Evolutionary conservation across 1,139 yeast species (phyloP), one percentile per base, ranked within the genome.

Genomic region (Pichia sp.): DNA sequence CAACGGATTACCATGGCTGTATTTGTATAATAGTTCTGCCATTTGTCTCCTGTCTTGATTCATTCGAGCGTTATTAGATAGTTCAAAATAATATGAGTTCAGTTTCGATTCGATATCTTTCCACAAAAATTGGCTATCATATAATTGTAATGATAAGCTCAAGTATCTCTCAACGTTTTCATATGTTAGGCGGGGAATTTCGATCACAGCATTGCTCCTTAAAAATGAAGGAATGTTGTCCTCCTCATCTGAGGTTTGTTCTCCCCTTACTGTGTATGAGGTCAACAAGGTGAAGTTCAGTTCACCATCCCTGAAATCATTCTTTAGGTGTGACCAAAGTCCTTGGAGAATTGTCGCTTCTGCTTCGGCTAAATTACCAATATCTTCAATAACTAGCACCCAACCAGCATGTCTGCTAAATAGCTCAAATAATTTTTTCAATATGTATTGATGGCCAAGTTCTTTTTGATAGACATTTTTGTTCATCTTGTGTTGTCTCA

Each of bases 371-470:
- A 79, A 73, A 75, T 77, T 76, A 53, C 80, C 81, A 36, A 77
- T 64, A 64, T 80, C 82, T 61, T 80, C 84, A 44, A 78, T 66
- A 52, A 77, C 72, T 2, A 79, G 63, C 0, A 82, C 78, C 52
- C 79, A 64, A 1, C 81, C 81, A 29, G 72, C 73, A 48, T 55
- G 50, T 20, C 66, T 63, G 5, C 78, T 77, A 54, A 79, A 71
- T 8, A 80, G 63, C 31, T 75, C 71, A 55, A 74, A 75, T 43
- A 80, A 63, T 12, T 72, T 64, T 57, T 78, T 79, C 53, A 80
- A 69, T 17, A 77, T 71, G 55, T 73, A 75, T 55, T 78, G 71
- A 61, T 77, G 73, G 55, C 75, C 69, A 52, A 78, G 59, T 57
- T 80, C 84, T 44, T 69, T 46, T 20, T 61, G 59, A 24, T 58